Conservation (phyloP, 306 rosid genomes). For the Luffa acutangula region DNA sequence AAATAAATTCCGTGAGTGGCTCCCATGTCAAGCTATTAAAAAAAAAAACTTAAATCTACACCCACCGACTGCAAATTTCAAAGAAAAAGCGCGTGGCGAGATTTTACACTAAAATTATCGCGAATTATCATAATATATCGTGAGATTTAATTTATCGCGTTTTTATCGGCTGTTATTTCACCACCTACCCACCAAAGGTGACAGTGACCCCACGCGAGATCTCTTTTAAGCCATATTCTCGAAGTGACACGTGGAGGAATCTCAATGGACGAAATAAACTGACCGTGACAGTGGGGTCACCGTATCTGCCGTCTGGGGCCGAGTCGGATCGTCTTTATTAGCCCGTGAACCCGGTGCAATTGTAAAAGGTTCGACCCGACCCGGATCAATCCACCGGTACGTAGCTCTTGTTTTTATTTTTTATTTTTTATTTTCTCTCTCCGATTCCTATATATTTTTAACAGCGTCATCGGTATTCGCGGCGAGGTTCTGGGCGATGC, state of each 20-base stretch:
- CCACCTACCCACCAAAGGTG: not conserved
- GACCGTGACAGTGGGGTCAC: not conserved
- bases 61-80: not conserved
- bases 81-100: not conserved
- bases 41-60: not conserved
- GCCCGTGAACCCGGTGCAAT: not conserved
- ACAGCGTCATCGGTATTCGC: constrained; percentile 1
- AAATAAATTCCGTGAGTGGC: not conserved
- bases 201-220: not conserved
- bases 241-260: not conserved
- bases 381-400: not conserved
- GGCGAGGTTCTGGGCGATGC: constrained; percentile 3
- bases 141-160: not conserved
- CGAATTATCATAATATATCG: not conserved
- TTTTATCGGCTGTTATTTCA: not conserved
- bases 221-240: not conserved
- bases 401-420: not conserved
- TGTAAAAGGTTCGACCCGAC: not conserved
- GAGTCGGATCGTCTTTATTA: not conserved
- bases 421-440: not conserved
- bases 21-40: not conserved
- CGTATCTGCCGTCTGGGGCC: not conserved
- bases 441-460: constrained; percentile 9
- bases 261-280: not conserved
- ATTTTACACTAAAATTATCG: not conserved